Evolutionary conservation across 1,139 yeast species (phyloP).

Genomic region (Sugiyamaella neomexicana): DNA sequence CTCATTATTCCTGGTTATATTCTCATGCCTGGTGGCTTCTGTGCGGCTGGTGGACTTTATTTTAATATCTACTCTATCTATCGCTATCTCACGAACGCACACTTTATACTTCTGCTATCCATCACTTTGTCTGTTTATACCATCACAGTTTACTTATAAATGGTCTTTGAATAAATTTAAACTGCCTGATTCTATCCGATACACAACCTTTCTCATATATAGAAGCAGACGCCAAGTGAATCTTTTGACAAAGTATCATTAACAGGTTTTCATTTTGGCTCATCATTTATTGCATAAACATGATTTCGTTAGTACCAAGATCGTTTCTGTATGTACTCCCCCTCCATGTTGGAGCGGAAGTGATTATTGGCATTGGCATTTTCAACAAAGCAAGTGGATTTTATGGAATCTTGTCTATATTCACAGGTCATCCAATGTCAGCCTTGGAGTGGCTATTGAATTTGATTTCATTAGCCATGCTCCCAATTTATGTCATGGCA

Average conservation of each 20-base stretch:
- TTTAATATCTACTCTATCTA: background rate
- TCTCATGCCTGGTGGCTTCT: too few relatives aligned
- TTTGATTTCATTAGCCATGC: constrained; percentile 57
- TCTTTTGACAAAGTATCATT: too few relatives aligned
- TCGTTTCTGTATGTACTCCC: constrained; percentile 64
- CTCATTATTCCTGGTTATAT: background rate
- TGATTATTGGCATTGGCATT: constrained; percentile 73
- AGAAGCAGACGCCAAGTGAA: too few relatives aligned
- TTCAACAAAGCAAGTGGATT: constrained; percentile 88
- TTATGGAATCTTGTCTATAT: constrained; percentile 79
- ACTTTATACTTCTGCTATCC: constrained; percentile 3
- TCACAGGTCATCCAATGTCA: constrained; percentile 84
- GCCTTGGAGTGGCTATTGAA: constrained; percentile 84
- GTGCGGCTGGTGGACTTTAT: too few relatives aligned
- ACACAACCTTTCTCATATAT: too few relatives aligned
- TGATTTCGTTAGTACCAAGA: constrained; percentile 33
- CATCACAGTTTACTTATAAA: too few relatives aligned
- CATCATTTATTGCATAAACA: constrained; percentile 3
- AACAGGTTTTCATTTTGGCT: too few relatives aligned
- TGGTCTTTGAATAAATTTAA: too few relatives aligned
- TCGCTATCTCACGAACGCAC: too few relatives aligned
- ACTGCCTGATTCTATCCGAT: too few relatives aligned
- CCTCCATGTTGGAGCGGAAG: constrained; percentile 82
- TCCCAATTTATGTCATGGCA: constrained; percentile 70
- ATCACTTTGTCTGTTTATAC: too few relatives aligned